phyloP scores from a whole-genome alignment of 1,284 basidiomycete genomes.

The Marasmius oreades region DNA sequence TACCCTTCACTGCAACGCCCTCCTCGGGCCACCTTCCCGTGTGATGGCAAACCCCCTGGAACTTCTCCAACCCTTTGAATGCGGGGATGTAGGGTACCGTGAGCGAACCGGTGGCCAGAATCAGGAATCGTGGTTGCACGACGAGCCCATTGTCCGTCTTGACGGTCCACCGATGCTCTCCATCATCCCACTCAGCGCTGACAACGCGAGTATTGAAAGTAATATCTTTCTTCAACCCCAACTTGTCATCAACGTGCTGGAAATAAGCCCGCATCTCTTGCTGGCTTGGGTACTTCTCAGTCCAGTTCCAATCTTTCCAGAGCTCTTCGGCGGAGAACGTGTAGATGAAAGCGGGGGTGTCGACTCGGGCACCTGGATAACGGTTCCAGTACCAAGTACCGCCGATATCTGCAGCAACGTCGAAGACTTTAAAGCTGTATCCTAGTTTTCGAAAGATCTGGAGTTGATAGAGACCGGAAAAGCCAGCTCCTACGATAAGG shows the following conservation, averaged over 20 bases:
- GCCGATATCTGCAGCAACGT: background rate
- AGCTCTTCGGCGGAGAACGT: conserved; percentile 20
- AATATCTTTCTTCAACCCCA: too few relatives aligned
- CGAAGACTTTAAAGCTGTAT: background rate
- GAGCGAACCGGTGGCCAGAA: conserved; percentile 21
- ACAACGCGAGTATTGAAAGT: too few relatives aligned
- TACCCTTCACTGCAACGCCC: conserved; percentile 17
- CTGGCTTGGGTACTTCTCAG: too few relatives aligned
- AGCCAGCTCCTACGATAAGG: too few relatives aligned
- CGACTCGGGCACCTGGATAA: background rate
- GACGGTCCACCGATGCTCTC: conserved; percentile 19
- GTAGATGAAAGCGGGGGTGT: conserved; percentile 17
- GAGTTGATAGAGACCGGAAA: too few relatives aligned
- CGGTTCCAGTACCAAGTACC: background rate
- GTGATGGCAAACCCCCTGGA: conserved; percentile 20
- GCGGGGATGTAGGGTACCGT: conserved; percentile 19
- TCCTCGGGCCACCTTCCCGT: conserved; percentile 20
- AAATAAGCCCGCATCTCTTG: too few relatives aligned
- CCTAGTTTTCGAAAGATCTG: too few relatives aligned
- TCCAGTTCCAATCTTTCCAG: too few relatives aligned
- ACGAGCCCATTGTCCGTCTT: conserved; percentile 15
- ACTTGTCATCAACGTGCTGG: too few relatives aligned
- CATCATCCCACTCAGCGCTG: conserved; percentile 18
- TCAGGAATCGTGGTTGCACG: conserved; percentile 17
- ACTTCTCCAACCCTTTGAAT: conserved; percentile 18